phyloP scores from a whole-genome alignment of 768 basidiomycete species.

The Lyophyllum shimeji region DNA sequence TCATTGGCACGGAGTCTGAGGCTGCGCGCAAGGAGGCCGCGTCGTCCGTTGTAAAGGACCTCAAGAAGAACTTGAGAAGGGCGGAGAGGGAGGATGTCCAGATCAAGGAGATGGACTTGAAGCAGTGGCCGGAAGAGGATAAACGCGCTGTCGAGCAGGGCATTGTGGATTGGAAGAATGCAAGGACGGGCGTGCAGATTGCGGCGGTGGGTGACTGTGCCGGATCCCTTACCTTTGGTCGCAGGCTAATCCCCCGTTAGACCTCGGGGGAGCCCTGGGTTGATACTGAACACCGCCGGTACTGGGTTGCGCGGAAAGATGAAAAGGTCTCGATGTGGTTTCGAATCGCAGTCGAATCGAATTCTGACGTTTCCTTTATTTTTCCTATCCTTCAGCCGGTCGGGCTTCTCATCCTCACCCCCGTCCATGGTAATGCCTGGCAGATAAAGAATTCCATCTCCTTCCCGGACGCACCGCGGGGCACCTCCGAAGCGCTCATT shows the following conservation, averaged over 20 bases:
- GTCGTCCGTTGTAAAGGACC: constrained; percentile 48
- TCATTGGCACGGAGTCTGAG: constrained; percentile 34
- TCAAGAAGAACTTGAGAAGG: constrained; percentile 60
- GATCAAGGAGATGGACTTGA: constrained; percentile 40
- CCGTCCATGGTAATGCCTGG: constrained; percentile 41
- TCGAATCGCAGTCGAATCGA: background rate
- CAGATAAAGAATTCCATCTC: constrained; percentile 57
- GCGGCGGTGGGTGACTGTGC: constrained; percentile 33
- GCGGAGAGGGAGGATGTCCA: constrained; percentile 56
- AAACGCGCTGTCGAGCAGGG: constrained; percentile 49
- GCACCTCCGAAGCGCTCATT: constrained; percentile 54
- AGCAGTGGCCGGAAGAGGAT: constrained; percentile 43
- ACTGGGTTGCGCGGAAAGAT: constrained; percentile 51
- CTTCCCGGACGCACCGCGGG: constrained; percentile 53
- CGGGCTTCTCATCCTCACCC: constrained; percentile 51
- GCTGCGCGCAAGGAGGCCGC: too few species aligned
- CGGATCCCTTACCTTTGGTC: background rate
- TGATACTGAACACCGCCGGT: constrained; percentile 53
- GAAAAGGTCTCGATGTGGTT: constrained; percentile 21
- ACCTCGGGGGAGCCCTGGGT: constrained; percentile 53
- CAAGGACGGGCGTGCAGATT: constrained; percentile 57
- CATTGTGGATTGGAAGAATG: constrained; percentile 54
- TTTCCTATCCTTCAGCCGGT: too few species aligned
- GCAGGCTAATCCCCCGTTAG: constrained; percentile 16
- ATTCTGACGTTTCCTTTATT: constrained; percentile 1